A percentile compares a stretch with the other conserved stretches of the same genome.
These are phyloP conservation scores for Auricularia sp. DNA, from an alignment of 768 basidiomycete species.

Conservation along the genomic window DNA sequence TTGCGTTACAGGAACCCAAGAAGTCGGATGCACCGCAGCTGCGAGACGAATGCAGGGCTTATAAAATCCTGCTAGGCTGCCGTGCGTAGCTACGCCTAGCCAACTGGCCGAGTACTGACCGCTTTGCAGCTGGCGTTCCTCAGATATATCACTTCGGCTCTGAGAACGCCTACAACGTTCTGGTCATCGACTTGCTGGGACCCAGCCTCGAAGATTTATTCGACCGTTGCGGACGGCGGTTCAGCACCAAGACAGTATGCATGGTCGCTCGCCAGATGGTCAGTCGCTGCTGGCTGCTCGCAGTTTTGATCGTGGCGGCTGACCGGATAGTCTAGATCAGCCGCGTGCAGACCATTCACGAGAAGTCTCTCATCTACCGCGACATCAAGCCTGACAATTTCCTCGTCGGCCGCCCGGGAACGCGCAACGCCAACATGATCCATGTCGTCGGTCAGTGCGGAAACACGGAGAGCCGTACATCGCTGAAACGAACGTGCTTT, in stretches of 20 bases:
- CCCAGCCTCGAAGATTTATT: constrained; percentile 96
- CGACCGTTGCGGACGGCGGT: constrained; percentile 98
- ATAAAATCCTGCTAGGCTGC: constrained; percentile 82
- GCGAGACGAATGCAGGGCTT: constrained; percentile 96
- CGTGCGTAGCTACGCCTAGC: constrained; percentile 42
- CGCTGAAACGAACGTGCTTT: neutral
- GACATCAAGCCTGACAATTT: constrained; percentile 99
- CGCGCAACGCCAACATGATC: constrained; percentile 68
- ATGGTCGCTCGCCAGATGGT: constrained; percentile 99
- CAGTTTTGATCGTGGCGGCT: constrained; percentile 7
- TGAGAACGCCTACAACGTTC: constrained; percentile 95
- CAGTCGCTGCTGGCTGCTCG: constrained; percentile 15
- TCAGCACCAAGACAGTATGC: constrained; percentile 95
- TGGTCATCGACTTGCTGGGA: constrained; percentile 96
- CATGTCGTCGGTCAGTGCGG: constrained; percentile 32
- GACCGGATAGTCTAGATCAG: constrained; percentile 49
- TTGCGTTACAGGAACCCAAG: constrained; percentile 59
- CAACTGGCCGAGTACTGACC: constrained; percentile 8
- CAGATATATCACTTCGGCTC: constrained; percentile 99
- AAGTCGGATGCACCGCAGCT: constrained; percentile 97
- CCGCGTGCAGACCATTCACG: constrained; percentile 95
- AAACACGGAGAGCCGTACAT: neutral
- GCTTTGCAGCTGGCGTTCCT: constrained; percentile 75
- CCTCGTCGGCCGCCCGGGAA: constrained; percentile 86
- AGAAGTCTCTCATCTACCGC: constrained; percentile 98